Evolutionary conservation across 176 grass and related monocot genomes (phyloP).

Genomic region (Aegilops speltoides): DNA sequence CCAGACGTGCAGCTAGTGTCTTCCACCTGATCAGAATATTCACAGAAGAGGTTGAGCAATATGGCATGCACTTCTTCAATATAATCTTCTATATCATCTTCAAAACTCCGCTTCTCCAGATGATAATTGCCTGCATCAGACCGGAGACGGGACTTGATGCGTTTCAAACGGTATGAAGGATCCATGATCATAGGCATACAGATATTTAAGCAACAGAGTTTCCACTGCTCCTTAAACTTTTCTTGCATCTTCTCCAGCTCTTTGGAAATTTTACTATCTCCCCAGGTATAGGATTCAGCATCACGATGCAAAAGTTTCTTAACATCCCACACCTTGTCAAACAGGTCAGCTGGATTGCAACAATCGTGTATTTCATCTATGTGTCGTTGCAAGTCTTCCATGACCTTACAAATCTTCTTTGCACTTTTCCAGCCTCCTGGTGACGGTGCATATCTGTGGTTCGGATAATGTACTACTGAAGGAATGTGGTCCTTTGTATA

Average conservation of each 20-base stretch:
- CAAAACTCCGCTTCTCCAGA: neutral
- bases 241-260: neutral
- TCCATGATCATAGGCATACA: conserved; percentile 13
- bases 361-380: neutral
- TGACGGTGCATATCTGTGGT: neutral
- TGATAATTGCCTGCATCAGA: neutral
- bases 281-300: neutral
- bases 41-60: neutral
- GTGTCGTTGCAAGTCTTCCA: neutral
- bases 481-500: neutral
- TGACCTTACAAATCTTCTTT: conserved; percentile 8
- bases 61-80: neutral
- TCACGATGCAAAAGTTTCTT: neutral
- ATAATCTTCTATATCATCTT: conserved; percentile 3
- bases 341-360: conserved; percentile 1
- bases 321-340: conserved; percentile 7
- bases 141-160: neutral
- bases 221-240: conserved; percentile 12
- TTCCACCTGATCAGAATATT: conserved; percentile 1
- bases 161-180: neutral
- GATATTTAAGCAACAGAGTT: neutral
- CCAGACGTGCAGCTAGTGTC: neutral
- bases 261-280: neutral
- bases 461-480: conserved; percentile 8
- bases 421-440: neutral